Conservation (phyloP, 129 eudicot species). For the Saposhnikovia divaricata region DNA sequence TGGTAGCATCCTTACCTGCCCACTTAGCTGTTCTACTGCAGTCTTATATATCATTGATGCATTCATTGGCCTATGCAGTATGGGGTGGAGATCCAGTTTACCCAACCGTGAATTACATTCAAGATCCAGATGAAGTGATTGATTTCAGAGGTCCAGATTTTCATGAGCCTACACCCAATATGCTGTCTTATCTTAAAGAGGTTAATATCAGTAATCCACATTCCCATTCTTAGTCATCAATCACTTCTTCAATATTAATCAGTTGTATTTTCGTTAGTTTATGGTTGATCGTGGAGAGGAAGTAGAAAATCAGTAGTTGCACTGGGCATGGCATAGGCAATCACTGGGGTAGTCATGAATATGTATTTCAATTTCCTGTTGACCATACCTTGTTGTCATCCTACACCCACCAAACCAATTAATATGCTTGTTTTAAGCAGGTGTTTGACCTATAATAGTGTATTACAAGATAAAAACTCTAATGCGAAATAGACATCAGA, state of each 20-base stretch:
- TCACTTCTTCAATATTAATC: background rate
- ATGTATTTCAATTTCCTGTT: background rate
- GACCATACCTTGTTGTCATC: background rate
- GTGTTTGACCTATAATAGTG: background rate
- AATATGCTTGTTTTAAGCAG: background rate
- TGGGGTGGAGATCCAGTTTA: slow-evolving; percentile 99
- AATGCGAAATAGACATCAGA: background rate
- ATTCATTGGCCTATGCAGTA: slow-evolving; percentile 40
- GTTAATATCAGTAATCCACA: slow-evolving; percentile 28
- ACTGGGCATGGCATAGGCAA: background rate
- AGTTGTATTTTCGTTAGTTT: background rate
- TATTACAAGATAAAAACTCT: background rate
- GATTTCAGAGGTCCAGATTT: slow-evolving; percentile 96
- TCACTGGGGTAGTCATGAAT: background rate
- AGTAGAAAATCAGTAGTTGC: slow-evolving; percentile 1
- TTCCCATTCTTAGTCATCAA: background rate
- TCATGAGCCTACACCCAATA: slow-evolving; percentile 91
- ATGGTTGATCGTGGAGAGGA: background rate
- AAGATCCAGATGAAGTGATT: slow-evolving; percentile 82
- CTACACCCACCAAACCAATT: background rate
- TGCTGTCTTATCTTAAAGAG: slow-evolving; percentile 76
- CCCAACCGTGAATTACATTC: slow-evolving; percentile 90
- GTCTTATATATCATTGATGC: background rate
- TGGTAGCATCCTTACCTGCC: background rate
- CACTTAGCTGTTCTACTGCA: background rate